phyloP scores from a whole-genome alignment of 2,329 filamentous ascomycete species.

The Fusarium haematococcum region DNA sequence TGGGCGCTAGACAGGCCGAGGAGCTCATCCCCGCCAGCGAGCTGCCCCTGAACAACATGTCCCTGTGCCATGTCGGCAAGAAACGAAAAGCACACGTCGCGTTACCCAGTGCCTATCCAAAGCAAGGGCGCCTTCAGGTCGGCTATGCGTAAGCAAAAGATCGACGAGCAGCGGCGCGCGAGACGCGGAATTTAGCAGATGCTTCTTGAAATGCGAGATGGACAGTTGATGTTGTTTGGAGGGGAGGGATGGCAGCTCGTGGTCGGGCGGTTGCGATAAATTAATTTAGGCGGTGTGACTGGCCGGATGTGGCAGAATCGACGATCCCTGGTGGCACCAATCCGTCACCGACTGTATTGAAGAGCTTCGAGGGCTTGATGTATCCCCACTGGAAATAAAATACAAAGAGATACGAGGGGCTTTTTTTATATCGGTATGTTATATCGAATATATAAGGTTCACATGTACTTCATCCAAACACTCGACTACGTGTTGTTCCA shows the following conservation, averaged over 20 bases:
- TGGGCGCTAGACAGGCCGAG: conserved; percentile 57
- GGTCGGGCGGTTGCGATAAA: not conserved
- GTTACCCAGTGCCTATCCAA: conserved; percentile 27
- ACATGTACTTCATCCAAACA: not conserved
- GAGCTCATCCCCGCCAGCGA: conserved; percentile 37
- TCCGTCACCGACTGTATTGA: not conserved
- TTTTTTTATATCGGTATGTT: not conserved
- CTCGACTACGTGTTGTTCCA: not conserved
- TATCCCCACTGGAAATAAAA: not conserved
- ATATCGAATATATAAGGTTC: not conserved
- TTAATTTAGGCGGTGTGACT: conserved; percentile 48
- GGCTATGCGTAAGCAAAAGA: conserved; percentile 18
- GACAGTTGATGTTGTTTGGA: conserved; percentile 25
- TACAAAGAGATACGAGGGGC: not conserved
- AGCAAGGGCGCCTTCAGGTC: conserved; percentile 25
- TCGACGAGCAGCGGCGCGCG: conserved; percentile 21
- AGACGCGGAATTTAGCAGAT: conserved; percentile 19
- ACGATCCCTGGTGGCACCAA: not conserved
- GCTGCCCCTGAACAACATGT: conserved; percentile 27
- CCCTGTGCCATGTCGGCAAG: conserved; percentile 45
- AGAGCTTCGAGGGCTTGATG: not conserved
- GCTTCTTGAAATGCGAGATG: conserved; percentile 14
- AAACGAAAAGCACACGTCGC: conserved; percentile 38
- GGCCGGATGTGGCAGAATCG: not conserved
- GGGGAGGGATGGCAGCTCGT: not conserved